phyloP scores from a whole-genome alignment of 495 filamentous ascomycete genomes.

The Penicillium bialowiezense region DNA sequence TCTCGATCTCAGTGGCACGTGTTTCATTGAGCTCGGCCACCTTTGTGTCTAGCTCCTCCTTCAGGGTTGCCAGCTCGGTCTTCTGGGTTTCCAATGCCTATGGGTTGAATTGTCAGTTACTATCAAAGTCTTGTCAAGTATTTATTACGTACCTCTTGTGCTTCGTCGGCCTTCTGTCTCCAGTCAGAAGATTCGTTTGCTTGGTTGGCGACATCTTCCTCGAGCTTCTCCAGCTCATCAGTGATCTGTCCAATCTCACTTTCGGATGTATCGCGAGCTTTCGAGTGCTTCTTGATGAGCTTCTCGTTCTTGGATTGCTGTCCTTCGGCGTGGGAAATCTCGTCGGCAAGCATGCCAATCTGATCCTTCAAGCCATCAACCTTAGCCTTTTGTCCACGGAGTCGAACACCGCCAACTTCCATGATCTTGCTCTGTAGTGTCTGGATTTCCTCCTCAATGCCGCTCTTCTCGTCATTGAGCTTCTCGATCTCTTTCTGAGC shows the following conservation, averaged over 20 bases:
- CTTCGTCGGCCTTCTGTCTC: conserved; percentile 75
- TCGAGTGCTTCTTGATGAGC: conserved; percentile 81
- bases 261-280: conserved; percentile 68
- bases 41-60: conserved; percentile 83
- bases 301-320: conserved; percentile 89
- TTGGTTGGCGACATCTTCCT: conserved; percentile 74
- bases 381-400: conserved; percentile 85
- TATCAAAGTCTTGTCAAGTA: background rate
- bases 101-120: conserved; percentile 9
- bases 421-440: conserved; percentile 92
- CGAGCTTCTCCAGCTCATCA: conserved; percentile 69
- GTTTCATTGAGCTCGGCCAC: conserved; percentile 85
- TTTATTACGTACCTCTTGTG: conserved; percentile 58
- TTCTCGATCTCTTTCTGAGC: conserved; percentile 74
- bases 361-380: conserved; percentile 91
- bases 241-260: conserved; percentile 70
- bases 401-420: conserved; percentile 91
- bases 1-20: conserved; percentile 89
- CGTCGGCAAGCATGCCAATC: conserved; percentile 74
- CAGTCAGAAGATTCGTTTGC: conserved; percentile 68
- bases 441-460: conserved; percentile 89
- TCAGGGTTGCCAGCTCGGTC: conserved; percentile 72
- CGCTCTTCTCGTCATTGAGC: conserved; percentile 74
- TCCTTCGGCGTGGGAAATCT: conserved; percentile 80
- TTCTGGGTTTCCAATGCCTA: conserved; percentile 72